A percentile compares a stretch with the other conserved stretches of the same genome.
Evolutionary conservation across 1,139 yeast genomes (phyloP).

Genomic region (Geotrichum citri-aurantii): DNA sequence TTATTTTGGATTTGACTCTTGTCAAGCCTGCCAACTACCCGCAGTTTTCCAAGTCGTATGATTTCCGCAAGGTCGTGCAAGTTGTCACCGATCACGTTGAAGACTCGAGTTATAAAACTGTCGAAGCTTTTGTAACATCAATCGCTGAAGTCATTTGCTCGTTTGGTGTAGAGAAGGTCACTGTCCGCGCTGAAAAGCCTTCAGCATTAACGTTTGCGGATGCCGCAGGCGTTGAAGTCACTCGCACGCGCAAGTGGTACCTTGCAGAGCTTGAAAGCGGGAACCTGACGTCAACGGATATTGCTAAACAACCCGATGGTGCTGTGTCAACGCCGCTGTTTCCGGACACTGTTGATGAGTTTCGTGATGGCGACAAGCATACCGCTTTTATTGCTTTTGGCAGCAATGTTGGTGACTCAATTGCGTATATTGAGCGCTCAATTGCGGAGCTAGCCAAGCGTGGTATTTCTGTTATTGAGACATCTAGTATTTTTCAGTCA

Average conservation of each 20-base stretch:
- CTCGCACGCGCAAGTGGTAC: conserved; percentile 43
- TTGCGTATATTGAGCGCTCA: conserved; percentile 56
- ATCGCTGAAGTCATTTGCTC: conserved; percentile 60
- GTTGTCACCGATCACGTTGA: conserved; percentile 53
- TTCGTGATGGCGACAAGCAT: conserved; percentile 36
- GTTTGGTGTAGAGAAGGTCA: conserved; percentile 39
- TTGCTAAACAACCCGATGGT: neutral
- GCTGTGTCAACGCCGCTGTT: conserved; percentile 2
- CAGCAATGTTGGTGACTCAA: conserved; percentile 71
- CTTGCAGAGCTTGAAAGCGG: conserved; percentile 19
- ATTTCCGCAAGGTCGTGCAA: conserved; percentile 32
- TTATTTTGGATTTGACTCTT: conserved; percentile 52
- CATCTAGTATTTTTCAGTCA: conserved; percentile 79
- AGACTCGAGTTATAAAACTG: conserved; percentile 74
- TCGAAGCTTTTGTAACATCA: conserved; percentile 79
- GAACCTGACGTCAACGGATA: conserved; percentile 1
- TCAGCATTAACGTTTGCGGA: conserved; percentile 82
- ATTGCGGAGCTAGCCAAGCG: conserved; percentile 43
- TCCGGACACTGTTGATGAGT: conserved; percentile 10
- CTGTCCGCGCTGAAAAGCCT: conserved; percentile 72
- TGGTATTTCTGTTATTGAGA: conserved; percentile 47
- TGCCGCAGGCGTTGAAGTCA: conserved; percentile 82
- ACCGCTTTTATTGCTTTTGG: conserved; percentile 82
- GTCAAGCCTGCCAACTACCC: conserved; percentile 28
- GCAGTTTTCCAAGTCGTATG: conserved; percentile 30